These are phyloP conservation scores for Vaccinium vitisidaea DNA, from an alignment of 148 eudicot genomes.

Conservation along the genomic window DNA sequence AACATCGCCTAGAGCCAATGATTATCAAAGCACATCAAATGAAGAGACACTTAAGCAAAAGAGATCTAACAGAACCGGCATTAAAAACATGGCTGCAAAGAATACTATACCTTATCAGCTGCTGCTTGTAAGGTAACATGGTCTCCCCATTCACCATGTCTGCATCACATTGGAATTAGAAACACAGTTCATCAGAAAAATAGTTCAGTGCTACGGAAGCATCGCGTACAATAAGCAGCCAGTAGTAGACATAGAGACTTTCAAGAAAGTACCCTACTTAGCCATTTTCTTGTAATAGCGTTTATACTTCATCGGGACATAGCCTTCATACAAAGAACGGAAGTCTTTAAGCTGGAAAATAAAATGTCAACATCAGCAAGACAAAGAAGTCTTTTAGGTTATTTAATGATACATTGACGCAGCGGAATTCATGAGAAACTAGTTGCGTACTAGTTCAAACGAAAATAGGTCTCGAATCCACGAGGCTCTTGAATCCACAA, in stretches of 20 bases:
- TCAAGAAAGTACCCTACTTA: constrained; percentile 47
- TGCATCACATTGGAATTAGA: constrained; percentile 25
- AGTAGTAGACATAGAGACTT: constrained; percentile 2
- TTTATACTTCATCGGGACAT: constrained; percentile 93
- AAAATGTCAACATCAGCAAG: constrained; percentile 19
- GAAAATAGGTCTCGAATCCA: no score
- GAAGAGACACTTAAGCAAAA: background rate
- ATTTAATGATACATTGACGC: background rate
- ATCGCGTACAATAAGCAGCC: background rate
- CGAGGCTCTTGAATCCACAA: no score
- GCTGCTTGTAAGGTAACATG: constrained; percentile 94
- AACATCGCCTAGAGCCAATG: background rate
- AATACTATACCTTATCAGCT: constrained; percentile 65
- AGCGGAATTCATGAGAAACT: no score
- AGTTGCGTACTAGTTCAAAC: no score
- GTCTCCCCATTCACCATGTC: constrained; percentile 94
- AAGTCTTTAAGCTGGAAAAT: constrained; percentile 64
- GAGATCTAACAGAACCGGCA: background rate
- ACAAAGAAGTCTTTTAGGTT: background rate
- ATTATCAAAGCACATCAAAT: constrained; percentile 8
- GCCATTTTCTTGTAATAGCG: constrained; percentile 87
- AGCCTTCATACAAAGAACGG: constrained; percentile 63
- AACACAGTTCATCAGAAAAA: background rate
- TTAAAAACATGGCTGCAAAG: background rate
- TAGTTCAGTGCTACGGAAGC: constrained; percentile 7